A percentile compares a stretch with the other conserved stretches of the same genome.
Conservation (phyloP, 2,329 filamentous ascomycete species). For the Trichoderma guizhouense region DNA sequence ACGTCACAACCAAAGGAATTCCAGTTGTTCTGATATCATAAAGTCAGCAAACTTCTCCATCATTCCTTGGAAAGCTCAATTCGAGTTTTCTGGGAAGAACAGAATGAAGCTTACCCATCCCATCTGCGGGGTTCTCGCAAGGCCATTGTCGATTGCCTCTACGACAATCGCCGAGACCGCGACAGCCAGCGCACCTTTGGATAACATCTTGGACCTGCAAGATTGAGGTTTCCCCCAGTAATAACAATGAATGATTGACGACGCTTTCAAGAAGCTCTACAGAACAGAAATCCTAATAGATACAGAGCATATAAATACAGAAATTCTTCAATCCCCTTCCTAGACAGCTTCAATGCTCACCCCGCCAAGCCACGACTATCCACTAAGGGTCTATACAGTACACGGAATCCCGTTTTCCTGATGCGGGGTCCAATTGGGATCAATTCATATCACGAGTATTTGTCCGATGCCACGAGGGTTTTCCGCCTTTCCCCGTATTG, state of each 20-base stretch:
- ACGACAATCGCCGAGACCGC: conserved; percentile 1
- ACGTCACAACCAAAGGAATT: conserved; percentile 15
- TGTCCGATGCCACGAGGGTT: not conserved
- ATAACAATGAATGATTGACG: not conserved
- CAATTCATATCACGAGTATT: not conserved
- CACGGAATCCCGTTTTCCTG: conserved; percentile 3
- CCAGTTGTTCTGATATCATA: conserved; percentile 12
- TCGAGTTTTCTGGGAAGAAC: not conserved
- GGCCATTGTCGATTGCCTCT: conserved; percentile 16
- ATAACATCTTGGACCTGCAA: conserved; percentile 6
- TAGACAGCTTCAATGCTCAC: not conserved
- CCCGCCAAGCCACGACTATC: not conserved
- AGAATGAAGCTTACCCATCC: conserved; percentile 14
- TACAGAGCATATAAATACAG: conserved; percentile 9
- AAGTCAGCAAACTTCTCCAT: not conserved
- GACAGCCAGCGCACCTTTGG: conserved; percentile 11
- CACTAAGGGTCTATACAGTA: not conserved
- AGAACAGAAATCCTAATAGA: not conserved
- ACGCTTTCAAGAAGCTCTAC: not conserved
- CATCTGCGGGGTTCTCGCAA: conserved; percentile 17
- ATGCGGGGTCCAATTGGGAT: not conserved
- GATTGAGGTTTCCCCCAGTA: not conserved
- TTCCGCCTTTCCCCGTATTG: not conserved
- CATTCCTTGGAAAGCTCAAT: too few relatives aligned
- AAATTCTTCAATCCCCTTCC: not conserved